These are phyloP conservation scores for Geosmithia flava DNA, from an alignment of 2,329 filamentous ascomycete species.

Conservation along the genomic window DNA sequence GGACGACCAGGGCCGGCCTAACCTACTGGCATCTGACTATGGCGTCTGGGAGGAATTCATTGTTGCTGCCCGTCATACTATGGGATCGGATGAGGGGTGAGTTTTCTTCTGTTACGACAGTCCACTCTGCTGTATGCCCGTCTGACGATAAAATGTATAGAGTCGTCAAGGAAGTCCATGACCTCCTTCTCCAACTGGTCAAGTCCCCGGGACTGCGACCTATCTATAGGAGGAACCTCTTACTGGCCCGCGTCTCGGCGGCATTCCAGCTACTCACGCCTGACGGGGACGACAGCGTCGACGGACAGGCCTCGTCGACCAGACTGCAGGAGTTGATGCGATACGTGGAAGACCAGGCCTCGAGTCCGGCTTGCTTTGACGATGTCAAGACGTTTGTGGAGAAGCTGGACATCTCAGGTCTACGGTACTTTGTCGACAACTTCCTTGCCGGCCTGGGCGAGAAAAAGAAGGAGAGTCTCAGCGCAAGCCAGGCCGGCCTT, in stretches of 20 bases:
- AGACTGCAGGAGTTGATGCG: slow-evolving; percentile 19
- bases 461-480: slow-evolving; percentile 11
- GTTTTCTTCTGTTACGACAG: slow-evolving; percentile 1
- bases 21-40: slow-evolving; percentile 32
- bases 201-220: slow-evolving; percentile 16
- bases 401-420: slow-evolving; percentile 24
- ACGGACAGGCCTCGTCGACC: slow-evolving; percentile 14
- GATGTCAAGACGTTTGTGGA: slow-evolving; percentile 33
- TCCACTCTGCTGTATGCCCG: not conserved
- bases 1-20: slow-evolving; percentile 22
- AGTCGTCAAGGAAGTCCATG: slow-evolving; percentile 11
- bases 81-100: slow-evolving; percentile 19
- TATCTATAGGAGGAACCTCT: slow-evolving; percentile 26
- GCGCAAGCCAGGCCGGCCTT: slow-evolving; percentile 12
- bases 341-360: slow-evolving; percentile 22
- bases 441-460: slow-evolving; percentile 1
- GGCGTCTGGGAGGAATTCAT: slow-evolving; percentile 26
- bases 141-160: slow-evolving; percentile 7
- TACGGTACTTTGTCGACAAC: slow-evolving; percentile 23
- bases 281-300: slow-evolving; percentile 15
- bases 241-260: slow-evolving; percentile 23
- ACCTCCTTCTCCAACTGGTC: slow-evolving; percentile 16
- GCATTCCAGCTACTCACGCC: slow-evolving; percentile 19
- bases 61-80: slow-evolving; percentile 20
- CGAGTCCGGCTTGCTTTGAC: slow-evolving; percentile 28